phyloP scores from a whole-genome alignment of 1,284 basidiomycete species.

The Cystobasidiaceae sp. region DNA sequence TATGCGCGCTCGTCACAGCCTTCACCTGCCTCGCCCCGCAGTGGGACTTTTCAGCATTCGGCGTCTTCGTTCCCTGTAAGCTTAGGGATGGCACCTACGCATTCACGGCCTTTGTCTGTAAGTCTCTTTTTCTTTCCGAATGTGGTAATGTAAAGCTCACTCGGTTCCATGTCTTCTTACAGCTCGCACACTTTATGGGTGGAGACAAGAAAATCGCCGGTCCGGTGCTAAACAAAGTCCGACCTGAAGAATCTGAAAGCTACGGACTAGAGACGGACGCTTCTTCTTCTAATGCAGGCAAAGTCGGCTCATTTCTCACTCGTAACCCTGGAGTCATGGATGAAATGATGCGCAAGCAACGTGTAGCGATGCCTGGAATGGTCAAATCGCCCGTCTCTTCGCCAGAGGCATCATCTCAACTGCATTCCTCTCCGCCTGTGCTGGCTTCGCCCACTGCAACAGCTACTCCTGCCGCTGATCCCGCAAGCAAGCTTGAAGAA shows the following conservation, averaged over 20 bases:
- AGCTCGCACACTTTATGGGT: conserved; percentile 32
- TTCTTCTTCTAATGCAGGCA: not conserved
- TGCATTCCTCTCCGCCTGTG: too few species aligned
- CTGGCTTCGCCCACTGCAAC: not conserved
- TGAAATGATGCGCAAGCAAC: conserved; percentile 12
- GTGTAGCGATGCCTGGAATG: conserved; percentile 27
- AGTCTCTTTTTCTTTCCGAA: not conserved
- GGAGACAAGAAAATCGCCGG: conserved; percentile 17
- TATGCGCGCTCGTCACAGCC: not conserved
- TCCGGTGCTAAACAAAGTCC: conserved; percentile 24
- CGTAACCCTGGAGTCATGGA: conserved; percentile 6
- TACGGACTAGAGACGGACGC: conserved; percentile 11
- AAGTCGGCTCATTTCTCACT: conserved; percentile 9
- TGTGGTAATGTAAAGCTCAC: too few species aligned
- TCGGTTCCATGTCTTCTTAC: not conserved
- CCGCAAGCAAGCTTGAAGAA: not conserved
- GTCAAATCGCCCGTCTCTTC: not conserved
- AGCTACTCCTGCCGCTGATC: not conserved
- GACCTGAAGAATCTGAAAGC: conserved; percentile 15
- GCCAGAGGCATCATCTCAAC: too few species aligned
- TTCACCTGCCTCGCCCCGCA: not conserved
- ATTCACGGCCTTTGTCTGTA: conserved; percentile 5
- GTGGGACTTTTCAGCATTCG: conserved; percentile 2
- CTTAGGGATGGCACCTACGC: conserved; percentile 24
- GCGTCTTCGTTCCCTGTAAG: conserved; percentile 21